These are phyloP conservation scores for Nigrospora oryzae DNA, from an alignment of 2,329 filamentous ascomycete genomes.

Conservation along the genomic window DNA sequence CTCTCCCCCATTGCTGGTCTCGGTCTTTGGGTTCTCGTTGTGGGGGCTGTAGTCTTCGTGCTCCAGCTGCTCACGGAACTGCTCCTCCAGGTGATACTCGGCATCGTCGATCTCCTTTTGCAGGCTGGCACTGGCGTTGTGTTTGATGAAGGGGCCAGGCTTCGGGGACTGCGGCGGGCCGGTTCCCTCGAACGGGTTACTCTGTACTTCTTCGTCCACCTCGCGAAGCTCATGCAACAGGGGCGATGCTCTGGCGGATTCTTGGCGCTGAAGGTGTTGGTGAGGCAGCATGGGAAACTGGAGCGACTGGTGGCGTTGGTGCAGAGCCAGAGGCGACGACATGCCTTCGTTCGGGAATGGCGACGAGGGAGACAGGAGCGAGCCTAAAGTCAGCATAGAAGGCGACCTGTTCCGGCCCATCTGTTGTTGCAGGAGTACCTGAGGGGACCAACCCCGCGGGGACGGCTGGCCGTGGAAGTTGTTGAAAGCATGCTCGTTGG, in stretches of 20 bases:
- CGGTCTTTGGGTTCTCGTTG: slow-evolving; percentile 28
- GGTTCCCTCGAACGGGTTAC: slow-evolving; percentile 28
- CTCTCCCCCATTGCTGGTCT: slow-evolving; percentile 13
- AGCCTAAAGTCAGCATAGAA: slow-evolving; percentile 42
- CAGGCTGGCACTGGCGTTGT: slow-evolving; percentile 69
- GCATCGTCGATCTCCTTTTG: slow-evolving; percentile 81
- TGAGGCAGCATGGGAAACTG: slow-evolving; percentile 49
- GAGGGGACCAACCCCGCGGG: slow-evolving; percentile 49
- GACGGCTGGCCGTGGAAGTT: slow-evolving; percentile 58
- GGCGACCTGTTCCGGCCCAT: slow-evolving; percentile 56
- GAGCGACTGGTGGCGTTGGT: slow-evolving; percentile 51
- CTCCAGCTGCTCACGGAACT: slow-evolving; percentile 69
- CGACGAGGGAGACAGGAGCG: slow-evolving; percentile 55
- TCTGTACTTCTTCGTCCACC: slow-evolving; percentile 54
- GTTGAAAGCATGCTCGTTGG: slow-evolving; percentile 54
- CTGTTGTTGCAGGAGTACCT: slow-evolving; percentile 43
- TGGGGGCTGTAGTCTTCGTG: slow-evolving; percentile 70
- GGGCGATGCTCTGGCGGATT: slow-evolving; percentile 47
- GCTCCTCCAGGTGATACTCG: slow-evolving; percentile 76
- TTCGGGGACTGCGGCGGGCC: slow-evolving; percentile 48
- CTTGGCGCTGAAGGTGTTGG: slow-evolving; percentile 46
- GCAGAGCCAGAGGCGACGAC: slow-evolving; percentile 32
- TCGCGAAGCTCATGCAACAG: slow-evolving; percentile 67
- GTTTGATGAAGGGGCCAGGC: slow-evolving; percentile 36
- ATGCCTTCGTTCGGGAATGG: slow-evolving; percentile 50